Percentiles rank a stretch among this genome's conserved stretches.
Conservation (phyloP, 352 stramenopile genomes). For the Aphanomyces astaci region DNA sequence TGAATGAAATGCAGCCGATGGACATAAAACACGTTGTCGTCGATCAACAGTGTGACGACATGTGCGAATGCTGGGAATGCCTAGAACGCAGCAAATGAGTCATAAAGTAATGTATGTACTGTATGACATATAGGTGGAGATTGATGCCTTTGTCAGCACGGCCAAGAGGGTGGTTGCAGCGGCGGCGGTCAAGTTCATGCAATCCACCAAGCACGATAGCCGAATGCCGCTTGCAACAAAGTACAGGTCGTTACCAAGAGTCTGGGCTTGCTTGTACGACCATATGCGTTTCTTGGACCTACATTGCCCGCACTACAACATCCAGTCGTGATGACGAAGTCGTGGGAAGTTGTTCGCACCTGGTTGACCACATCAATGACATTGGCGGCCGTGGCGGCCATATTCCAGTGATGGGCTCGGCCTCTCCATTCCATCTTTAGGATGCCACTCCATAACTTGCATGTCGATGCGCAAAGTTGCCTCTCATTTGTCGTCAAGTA, state of each 20-base stretch:
- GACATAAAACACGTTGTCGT: slow-evolving; percentile 13
- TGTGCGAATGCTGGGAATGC: neutral
- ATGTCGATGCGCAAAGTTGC: neutral
- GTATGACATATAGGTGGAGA: no score
- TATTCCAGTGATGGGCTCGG: neutral
- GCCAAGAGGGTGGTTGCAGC: neutral
- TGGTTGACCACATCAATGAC: neutral
- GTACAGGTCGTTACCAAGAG: slow-evolving; percentile 3
- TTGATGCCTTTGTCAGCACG: neutral
- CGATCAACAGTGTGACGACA: neutral
- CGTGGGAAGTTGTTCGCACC: neutral
- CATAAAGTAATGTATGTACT: no score
- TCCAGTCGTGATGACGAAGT: neutral
- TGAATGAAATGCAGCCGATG: neutral
- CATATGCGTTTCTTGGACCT: neutral
- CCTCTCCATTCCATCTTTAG: neutral
- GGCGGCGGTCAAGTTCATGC: neutral
- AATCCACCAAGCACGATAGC: slow-evolving; percentile 1
- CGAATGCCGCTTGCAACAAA: slow-evolving; percentile 4
- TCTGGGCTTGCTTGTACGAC: neutral
- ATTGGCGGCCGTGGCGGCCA: neutral
- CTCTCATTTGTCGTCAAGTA: neutral
- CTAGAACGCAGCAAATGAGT: neutral
- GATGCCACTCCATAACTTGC: neutral
- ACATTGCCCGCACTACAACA: neutral